Percentiles rank a stretch among this genome's conserved stretches.
Evolutionary conservation across 2,329 filamentous ascomycete species (phyloP).

Genomic region (Cercospora beticola): DNA sequence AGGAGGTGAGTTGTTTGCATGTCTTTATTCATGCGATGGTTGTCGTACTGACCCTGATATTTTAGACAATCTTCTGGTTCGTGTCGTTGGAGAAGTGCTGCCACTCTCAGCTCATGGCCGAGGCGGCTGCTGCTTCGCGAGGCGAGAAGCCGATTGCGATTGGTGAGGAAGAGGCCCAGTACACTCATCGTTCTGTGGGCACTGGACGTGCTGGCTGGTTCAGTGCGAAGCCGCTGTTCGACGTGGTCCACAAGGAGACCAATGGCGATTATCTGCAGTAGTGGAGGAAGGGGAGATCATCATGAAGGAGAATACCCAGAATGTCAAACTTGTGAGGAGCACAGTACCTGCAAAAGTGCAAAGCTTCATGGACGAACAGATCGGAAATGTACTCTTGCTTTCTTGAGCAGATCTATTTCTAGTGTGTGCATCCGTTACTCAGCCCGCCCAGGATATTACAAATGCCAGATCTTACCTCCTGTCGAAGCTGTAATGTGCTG

Average conservation of each 20-base stretch:
- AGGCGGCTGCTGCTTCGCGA: slow-evolving; percentile 60
- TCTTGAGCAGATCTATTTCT: background rate
- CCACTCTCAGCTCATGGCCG: slow-evolving; percentile 50
- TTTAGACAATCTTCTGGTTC: slow-evolving; percentile 40
- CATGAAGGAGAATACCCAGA: background rate
- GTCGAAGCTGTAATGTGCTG: background rate
- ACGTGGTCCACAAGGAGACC: slow-evolving; percentile 64
- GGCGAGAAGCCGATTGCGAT: slow-evolving; percentile 67
- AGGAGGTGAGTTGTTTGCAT: slow-evolving; percentile 41
- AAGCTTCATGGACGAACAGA: background rate
- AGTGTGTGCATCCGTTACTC: background rate
- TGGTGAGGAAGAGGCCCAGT: slow-evolving; percentile 64
- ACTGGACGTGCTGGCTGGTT: slow-evolving; percentile 65
- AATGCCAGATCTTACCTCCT: background rate
- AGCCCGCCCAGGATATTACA: background rate
- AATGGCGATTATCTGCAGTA: slow-evolving; percentile 54
- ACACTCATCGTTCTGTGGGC: slow-evolving; percentile 66
- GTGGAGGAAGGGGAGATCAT: background rate
- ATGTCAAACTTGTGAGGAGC: background rate
- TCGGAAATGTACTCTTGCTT: background rate
- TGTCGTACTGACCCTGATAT: background rate
- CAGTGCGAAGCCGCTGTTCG: slow-evolving; percentile 69
- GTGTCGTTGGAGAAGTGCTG: slow-evolving; percentile 44
- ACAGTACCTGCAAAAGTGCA: background rate
- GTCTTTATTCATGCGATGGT: no score